A percentile compares a stretch with the other conserved stretches of the same genome.
Evolutionary conservation across 2,329 filamentous ascomycete species (phyloP).

Genomic region (Aspergillus udagawae): DNA sequence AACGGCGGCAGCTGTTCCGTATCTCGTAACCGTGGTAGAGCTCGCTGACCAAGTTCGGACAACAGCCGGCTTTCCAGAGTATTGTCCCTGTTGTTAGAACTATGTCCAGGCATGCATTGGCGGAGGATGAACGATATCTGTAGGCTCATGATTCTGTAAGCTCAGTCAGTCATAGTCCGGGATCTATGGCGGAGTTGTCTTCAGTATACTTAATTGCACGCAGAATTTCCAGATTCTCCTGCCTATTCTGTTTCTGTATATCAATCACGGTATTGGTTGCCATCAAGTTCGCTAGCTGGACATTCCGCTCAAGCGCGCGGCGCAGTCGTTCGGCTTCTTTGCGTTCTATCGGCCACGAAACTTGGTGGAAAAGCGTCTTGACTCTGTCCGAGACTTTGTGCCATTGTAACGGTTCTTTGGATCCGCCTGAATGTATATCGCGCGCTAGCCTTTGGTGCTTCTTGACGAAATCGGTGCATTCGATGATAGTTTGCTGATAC

Average conservation of each 20-base stretch:
- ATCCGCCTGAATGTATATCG: background rate
- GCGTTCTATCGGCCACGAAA: constrained; percentile 9
- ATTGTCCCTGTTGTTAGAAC: background rate
- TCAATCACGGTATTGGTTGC: constrained; percentile 3
- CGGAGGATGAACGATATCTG: background rate
- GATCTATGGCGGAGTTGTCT: background rate
- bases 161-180: background rate
- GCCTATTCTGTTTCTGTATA: background rate
- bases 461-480: constrained; percentile 5
- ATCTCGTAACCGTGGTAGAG: no score
- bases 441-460: constrained; percentile 1
- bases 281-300: constrained; percentile 11
- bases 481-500: constrained; percentile 3
- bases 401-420: background rate
- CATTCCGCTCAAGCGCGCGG: constrained; percentile 5
- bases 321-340: constrained; percentile 10
- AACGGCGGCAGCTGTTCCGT: no score
- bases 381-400: constrained; percentile 1
- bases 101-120: background rate
- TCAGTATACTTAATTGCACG: constrained; percentile 7
- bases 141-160: constrained; percentile 6
- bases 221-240: constrained; percentile 8
- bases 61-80: background rate
- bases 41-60: background rate
- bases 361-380: constrained; percentile 3